Conservation (phyloP, 1,284 basidiomycete genomes). For the Takashimella koratensis region DNA sequence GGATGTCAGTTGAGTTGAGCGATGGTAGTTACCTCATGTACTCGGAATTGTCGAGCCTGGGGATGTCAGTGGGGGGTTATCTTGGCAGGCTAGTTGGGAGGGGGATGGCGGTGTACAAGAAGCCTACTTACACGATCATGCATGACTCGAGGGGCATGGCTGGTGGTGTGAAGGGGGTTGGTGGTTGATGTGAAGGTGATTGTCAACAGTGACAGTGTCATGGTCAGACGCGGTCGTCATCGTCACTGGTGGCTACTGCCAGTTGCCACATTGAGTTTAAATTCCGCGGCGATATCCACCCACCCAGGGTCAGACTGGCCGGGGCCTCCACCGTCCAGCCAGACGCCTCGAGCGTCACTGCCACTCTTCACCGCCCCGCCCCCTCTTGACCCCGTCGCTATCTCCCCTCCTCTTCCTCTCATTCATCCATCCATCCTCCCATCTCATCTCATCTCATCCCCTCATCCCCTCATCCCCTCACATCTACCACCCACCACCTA, state of each 20-base stretch:
- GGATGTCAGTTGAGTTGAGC: slow-evolving; percentile 1
- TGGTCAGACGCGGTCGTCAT: neutral
- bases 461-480: slow-evolving; percentile 7
- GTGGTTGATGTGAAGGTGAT: no score
- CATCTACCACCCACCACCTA: no score
- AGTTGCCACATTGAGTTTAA: neutral
- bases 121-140: slow-evolving; percentile 65
- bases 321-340: no score
- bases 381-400: slow-evolving; percentile 5
- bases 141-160: slow-evolving; percentile 88
- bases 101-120: neutral
- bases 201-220: no score
- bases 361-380: slow-evolving; percentile 7
- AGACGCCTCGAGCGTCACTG: neutral
- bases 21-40: slow-evolving; percentile 68
- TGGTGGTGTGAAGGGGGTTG: neutral
- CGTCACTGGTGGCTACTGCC: neutral
- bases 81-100: no score
- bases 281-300: neutral
- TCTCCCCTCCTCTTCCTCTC: slow-evolving; percentile 10
- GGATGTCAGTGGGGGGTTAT: no score
- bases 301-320: no score
- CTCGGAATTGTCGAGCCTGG: slow-evolving; percentile 85
- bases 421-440: slow-evolving; percentile 5
- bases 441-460: slow-evolving; percentile 4